These are phyloP conservation scores for Salix arbutifolia DNA, from an alignment of 345 rosid genomes.

Conservation along the genomic window DNA sequence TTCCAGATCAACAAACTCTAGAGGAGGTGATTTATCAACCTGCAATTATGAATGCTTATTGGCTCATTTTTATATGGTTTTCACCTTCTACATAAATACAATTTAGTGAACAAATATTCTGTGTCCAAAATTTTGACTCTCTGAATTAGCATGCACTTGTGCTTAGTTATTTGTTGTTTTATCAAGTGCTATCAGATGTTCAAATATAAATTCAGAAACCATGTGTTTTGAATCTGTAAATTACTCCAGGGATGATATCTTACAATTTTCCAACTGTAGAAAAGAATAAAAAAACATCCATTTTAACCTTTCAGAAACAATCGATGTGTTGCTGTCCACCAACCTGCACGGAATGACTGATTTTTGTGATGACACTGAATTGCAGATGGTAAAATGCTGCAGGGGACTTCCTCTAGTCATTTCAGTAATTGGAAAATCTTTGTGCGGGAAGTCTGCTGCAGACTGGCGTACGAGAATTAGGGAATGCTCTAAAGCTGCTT, in stretches of 20 bases:
- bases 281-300: not conserved
- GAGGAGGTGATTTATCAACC: constrained; percentile 13
- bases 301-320: not conserved
- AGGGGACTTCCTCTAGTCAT: constrained; percentile 26
- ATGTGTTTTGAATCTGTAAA: not conserved
- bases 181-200: no score
- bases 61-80: not conserved
- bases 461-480: constrained; percentile 15
- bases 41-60: not conserved
- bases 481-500: constrained; percentile 14
- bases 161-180: no score
- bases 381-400: constrained; percentile 23
- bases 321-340: not conserved
- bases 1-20: constrained; percentile 1
- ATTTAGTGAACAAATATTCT: no score
- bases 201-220: no score
- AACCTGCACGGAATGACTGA: not conserved
- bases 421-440: constrained; percentile 21
- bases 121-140: no score
- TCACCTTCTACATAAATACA: not conserved
- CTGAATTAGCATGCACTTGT: no score
- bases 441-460: constrained; percentile 10
- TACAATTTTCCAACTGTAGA: not conserved
- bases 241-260: not conserved
- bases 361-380: not conserved